A percentile compares a stretch with the other conserved stretches of the same genome.
Evolutionary conservation across 208 protist species (phyloP).

Genomic region (Acanthamoeba quina): DNA sequence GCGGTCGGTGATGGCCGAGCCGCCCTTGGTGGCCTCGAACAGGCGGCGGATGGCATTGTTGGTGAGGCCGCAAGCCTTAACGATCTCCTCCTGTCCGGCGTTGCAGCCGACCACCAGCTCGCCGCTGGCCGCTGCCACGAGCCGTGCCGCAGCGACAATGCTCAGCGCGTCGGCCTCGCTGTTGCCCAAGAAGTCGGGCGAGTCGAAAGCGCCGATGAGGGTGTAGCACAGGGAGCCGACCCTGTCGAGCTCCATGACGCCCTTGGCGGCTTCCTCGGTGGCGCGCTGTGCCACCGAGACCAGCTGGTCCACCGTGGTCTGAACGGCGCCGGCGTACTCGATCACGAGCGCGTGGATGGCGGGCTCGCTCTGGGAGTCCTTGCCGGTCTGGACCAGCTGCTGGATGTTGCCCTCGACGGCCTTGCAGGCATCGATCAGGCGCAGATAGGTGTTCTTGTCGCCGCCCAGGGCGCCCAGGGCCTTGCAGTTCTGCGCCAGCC

Average conservation of each 20-base stretch:
- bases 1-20: not conserved
- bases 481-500: conserved; percentile 62
- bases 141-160: conserved; percentile 20
- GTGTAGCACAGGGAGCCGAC: not conserved
- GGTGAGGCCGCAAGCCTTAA: conserved; percentile 8
- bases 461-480: conserved; percentile 43
- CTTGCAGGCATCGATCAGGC: conserved; percentile 70
- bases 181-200: conserved; percentile 43
- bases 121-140: conserved; percentile 37
- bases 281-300: conserved; percentile 15
- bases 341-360: conserved; percentile 23
- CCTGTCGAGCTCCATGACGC: conserved; percentile 73
- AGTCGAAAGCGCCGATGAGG: conserved; percentile 20
- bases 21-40: conserved; percentile 35
- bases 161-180: not conserved
- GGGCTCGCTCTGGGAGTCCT: conserved; percentile 35
- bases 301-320: not conserved
- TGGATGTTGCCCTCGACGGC: conserved; percentile 20
- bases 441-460: conserved; percentile 53
- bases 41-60: not conserved
- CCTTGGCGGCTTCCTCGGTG: conserved; percentile 8
- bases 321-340: conserved; percentile 5
- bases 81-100: conserved; percentile 55
- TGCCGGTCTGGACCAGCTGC: conserved; percentile 49
- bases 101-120: conserved; percentile 67